Evolutionary conservation across 2,329 filamentous ascomycete genomes (phyloP), one percentile per base, ranked within the genome.

Genomic region (Xylaria hypoxylon): DNA sequence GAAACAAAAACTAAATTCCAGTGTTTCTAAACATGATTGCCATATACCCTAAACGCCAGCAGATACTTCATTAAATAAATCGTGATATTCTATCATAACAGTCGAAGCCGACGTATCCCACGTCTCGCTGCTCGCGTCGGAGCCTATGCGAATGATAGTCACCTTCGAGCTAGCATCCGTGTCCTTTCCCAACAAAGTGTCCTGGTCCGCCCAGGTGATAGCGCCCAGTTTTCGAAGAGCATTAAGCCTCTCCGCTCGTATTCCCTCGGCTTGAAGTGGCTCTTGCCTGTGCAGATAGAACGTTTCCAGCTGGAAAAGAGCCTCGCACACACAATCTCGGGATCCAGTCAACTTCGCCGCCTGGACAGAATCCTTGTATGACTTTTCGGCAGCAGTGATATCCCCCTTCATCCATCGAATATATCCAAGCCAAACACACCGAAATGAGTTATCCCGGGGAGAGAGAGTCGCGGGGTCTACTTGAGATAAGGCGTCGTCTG

Each of bases 271-370:
- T 22, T 71, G 66, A 10, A 75, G 65, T 2, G 69, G 71, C 38
- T 73, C 68, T 44, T 68, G 62, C n/a, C 55, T 68, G 58, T 71
- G 67, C 33, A 74, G 56, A n/a, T 73, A 74, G 55, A 76, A 76
- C 35, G 51, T 73, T 48, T 76, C 74, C n/a, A 76, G 73, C 50
- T 76, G 74, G 42, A 70, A 75, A 33, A 76, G 70, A 53, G 74
- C 71, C 52, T 76, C 74, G 19, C 72, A 71, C 11, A 74, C 38
- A 38, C 73, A 75, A 47, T 76, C 74, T 6, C 71, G 69, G 1
- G 74, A 75, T 11, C 71, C 71, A 1, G 74, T 75, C 51, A 68
- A 65, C 44, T 70, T 72, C 2, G 74, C 74, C 13, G 70, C 71
- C 38, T 64, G 44, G 2, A 75, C 70, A 2, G 73, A 72, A 26